These are phyloP conservation scores for Rhypophila decipiens DNA, from an alignment of 495 filamentous ascomycete species.

Conservation along the genomic window DNA sequence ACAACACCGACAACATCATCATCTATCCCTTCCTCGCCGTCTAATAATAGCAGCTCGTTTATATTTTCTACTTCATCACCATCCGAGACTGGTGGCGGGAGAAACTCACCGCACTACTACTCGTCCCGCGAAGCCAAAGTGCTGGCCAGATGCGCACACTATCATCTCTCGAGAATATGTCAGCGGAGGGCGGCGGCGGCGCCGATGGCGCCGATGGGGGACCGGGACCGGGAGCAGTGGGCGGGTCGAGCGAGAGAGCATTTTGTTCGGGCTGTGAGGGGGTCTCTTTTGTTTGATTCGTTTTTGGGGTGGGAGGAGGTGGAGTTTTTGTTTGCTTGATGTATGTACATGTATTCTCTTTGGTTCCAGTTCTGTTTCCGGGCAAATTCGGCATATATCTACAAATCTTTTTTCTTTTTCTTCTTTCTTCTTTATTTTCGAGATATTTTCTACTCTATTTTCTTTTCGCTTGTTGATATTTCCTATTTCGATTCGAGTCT, in stretches of 20 bases:
- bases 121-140: neutral
- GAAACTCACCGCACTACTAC: neutral
- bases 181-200: slow-evolving; percentile 1
- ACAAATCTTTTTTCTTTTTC: too few species aligned
- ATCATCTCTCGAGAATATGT: slow-evolving; percentile 10
- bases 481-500: too few species aligned
- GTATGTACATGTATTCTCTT: neutral
- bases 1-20: neutral
- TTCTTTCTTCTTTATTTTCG: too few species aligned
- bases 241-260: slow-evolving; percentile 5
- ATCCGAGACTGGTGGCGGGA: neutral
- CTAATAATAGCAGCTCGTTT: neutral
- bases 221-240: too few species aligned
- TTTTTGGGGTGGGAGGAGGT: slow-evolving; percentile 16
- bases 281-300: slow-evolving; percentile 12
- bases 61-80: neutral
- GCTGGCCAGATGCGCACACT: slow-evolving; percentile 11
- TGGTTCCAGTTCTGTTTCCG: neutral
- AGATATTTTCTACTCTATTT: too few species aligned
- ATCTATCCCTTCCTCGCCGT: neutral
- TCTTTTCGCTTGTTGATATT: too few species aligned
- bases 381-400: too few species aligned
- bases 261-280: slow-evolving; percentile 1
- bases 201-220: too few species aligned
- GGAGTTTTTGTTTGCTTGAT: slow-evolving; percentile 16